Evolutionary conservation across 805 yeast species (phyloP).

Genomic region (Barnettozyma vustinii): DNA sequence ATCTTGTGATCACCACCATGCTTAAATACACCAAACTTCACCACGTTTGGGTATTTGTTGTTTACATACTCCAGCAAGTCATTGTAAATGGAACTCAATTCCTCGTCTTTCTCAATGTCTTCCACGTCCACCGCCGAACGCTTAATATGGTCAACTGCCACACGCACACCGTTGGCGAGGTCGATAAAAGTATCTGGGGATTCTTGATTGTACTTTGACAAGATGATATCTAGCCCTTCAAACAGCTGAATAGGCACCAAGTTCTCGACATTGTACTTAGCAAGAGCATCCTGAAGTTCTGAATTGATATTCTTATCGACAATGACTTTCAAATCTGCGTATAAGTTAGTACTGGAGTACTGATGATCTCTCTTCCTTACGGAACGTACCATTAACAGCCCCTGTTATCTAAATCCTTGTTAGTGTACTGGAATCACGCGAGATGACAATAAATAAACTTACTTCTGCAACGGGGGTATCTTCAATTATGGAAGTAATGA

Average conservation of each 20-base stretch:
- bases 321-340: constrained; percentile 37
- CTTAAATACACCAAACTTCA: constrained; percentile 39
- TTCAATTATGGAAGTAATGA: constrained; percentile 28
- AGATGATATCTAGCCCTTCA: constrained; percentile 32
- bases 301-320: constrained; percentile 35
- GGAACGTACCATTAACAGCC: constrained; percentile 30
- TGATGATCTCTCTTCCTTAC: not conserved
- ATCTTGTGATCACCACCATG: constrained; percentile 28
- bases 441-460: constrained; percentile 9
- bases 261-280: constrained; percentile 36
- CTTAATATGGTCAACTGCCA: constrained; percentile 53
- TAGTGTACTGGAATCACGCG: not conserved
- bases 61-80: constrained; percentile 42
- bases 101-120: constrained; percentile 24
- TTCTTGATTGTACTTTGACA: constrained; percentile 46
- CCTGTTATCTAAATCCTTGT: constrained; percentile 15
- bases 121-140: constrained; percentile 51
- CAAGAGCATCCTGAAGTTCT: constrained; percentile 32
- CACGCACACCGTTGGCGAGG: constrained; percentile 38
- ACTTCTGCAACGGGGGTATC: constrained; percentile 59
- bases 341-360: not conserved
- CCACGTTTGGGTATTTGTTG: constrained; percentile 62
- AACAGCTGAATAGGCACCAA: constrained; percentile 26
- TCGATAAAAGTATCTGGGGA: constrained; percentile 49
- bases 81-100: constrained; percentile 14